Conservation (phyloP, 345 rosid genomes). For the Heritiera fomes region DNA sequence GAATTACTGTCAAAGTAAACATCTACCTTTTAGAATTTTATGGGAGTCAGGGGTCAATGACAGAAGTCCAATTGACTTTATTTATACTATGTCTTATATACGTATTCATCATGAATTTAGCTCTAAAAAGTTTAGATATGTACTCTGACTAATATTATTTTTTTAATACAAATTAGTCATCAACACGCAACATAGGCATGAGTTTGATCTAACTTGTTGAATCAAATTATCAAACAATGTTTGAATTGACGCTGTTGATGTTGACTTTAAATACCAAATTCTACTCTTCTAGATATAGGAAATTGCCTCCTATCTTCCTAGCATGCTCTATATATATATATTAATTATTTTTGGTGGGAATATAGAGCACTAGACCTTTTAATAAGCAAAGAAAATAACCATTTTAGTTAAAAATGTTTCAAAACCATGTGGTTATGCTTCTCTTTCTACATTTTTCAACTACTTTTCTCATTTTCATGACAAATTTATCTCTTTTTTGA, state of each 20-base stretch:
- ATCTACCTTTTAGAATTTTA: slow-evolving; percentile 5
- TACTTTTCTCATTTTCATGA: background rate
- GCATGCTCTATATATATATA: background rate
- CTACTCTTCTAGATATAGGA: background rate
- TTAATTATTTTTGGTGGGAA: no score
- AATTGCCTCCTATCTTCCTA: background rate
- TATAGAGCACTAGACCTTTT: background rate
- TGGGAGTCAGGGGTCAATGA: background rate
- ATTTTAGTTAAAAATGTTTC: background rate
- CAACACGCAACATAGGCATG: background rate
- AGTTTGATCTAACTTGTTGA: slow-evolving; percentile 23
- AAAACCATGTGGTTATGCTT: background rate
- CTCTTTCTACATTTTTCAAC: background rate
- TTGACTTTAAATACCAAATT: slow-evolving; percentile 1
- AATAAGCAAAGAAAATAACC: background rate
- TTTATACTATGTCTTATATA: background rate
- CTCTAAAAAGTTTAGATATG: background rate
- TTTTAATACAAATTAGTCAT: no score
- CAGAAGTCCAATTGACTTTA: background rate
- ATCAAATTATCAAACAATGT: slow-evolving; percentile 18
- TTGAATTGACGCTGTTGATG: slow-evolving; percentile 7
- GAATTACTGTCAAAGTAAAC: background rate
- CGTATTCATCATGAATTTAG: background rate
- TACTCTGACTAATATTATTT: background rate
- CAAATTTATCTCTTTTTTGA: background rate